Conservation (phyloP, 1,284 basidiomycete genomes). For the Calocybe gambosa region DNA sequence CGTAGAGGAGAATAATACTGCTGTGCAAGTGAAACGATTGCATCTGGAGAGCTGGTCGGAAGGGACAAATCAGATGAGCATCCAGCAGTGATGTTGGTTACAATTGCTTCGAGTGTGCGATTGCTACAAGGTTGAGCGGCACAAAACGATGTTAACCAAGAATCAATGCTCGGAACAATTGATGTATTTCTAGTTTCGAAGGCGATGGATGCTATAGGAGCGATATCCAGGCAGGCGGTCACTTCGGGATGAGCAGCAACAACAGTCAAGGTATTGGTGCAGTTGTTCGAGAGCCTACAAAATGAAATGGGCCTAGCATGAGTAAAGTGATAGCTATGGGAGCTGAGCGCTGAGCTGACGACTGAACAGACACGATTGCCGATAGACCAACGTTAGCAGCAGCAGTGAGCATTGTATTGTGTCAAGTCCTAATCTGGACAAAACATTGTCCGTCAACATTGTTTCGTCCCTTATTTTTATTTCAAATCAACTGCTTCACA, state of each 20-base stretch:
- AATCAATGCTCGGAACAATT: slow-evolving; percentile 45
- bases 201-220: slow-evolving; percentile 38
- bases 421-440: not conserved
- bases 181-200: slow-evolving; percentile 35
- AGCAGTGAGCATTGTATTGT: not conserved
- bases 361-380: not conserved
- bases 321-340: not conserved
- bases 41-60: slow-evolving; percentile 19
- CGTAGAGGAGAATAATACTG: slow-evolving; percentile 48
- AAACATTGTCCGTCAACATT: too few species aligned
- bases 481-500: not conserved
- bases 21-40: slow-evolving; percentile 35
- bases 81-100: slow-evolving; percentile 42
- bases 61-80: slow-evolving; percentile 47
- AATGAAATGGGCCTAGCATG: not conserved
- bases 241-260: slow-evolving; percentile 42
- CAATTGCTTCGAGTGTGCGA: slow-evolving; percentile 38
- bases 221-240: slow-evolving; percentile 47
- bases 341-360: not conserved
- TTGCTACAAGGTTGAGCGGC: slow-evolving; percentile 50
- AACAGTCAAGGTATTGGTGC: slow-evolving; percentile 31
- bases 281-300: slow-evolving; percentile 28
- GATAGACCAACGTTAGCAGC: not conserved
- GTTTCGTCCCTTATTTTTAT: too few species aligned
- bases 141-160: slow-evolving; percentile 55